These are phyloP conservation scores for Lachancea dasiensis DNA, from an alignment of 805 yeast species.

Conservation along the genomic window DNA sequence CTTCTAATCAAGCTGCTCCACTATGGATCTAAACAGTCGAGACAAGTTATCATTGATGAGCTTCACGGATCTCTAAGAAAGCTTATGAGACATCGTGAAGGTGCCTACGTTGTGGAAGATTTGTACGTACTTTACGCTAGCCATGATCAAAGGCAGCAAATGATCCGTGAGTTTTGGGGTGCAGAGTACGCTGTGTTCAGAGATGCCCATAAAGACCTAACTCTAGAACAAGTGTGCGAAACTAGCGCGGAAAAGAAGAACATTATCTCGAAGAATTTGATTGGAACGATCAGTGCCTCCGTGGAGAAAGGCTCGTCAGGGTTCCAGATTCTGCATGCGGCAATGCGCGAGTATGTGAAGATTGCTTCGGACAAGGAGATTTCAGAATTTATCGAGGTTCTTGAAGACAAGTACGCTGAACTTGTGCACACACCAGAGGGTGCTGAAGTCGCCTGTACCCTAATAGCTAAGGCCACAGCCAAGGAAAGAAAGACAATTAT, in stretches of 20 bases:
- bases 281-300: slow-evolving; percentile 80
- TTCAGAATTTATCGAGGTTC: slow-evolving; percentile 73
- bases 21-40: slow-evolving; percentile 80
- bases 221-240: slow-evolving; percentile 56
- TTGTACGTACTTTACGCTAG: slow-evolving; percentile 78
- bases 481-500: slow-evolving; percentile 83
- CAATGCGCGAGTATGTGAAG: slow-evolving; percentile 81
- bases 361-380: slow-evolving; percentile 63
- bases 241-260: slow-evolving; percentile 74
- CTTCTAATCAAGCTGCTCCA: slow-evolving; percentile 81
- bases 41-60: slow-evolving; percentile 71
- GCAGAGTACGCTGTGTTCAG: slow-evolving; percentile 87
- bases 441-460: slow-evolving; percentile 77
- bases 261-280: slow-evolving; percentile 66
- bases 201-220: slow-evolving; percentile 59
- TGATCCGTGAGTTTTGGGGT: slow-evolving; percentile 96
- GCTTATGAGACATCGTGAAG: slow-evolving; percentile 94
- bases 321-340: slow-evolving; percentile 92
- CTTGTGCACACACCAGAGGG: slow-evolving; percentile 95
- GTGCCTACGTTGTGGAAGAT: slow-evolving; percentile 96
- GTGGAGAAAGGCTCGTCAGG: slow-evolving; percentile 96
- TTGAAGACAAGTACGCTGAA: slow-evolving; percentile 87
- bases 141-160: slow-evolving; percentile 77
- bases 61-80: slow-evolving; percentile 87
- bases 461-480: slow-evolving; percentile 78